Base-by-base conservation (phyloP, 139 green algal genomes). In the Edaphochlamys debaryana region DNA sequence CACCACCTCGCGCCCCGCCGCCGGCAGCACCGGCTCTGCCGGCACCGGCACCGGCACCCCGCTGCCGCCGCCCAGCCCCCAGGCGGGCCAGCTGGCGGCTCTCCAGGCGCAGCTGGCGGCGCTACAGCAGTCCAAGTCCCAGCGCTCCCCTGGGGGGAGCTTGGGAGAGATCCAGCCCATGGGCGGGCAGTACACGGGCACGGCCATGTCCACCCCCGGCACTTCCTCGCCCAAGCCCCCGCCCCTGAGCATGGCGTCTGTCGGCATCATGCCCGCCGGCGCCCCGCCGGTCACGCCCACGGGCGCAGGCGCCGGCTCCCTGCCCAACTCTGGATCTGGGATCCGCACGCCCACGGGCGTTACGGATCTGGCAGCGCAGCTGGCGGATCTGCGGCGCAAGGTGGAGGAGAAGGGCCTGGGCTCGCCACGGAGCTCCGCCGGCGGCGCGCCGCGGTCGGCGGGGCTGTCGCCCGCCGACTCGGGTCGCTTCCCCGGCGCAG, bases 61-160 rank as follows among this genome's bases (percentile, higher is more conserved):
- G n/a, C 60, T 11, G 30, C n/a, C 5, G 60, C 60, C 60, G 60
- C 60, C 54, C 56, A 66, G 56, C 3, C 56, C 27, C 3, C 15
- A 66, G 27, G 15, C 60, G 11, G 8, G 37, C 36, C 75, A 73
- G 75, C 42, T 71, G n/a, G 29, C 41, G 25, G 62, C 72, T 41
- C 75, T 73, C n/a, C 76, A 82, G 62, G 27, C 30, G n/a, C 30
- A 67, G 60, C 60, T 67, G 27, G 60, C 60, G 60, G 30, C 30
- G 60, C 60, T 67, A 8, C 60, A 67, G 60, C 54, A 30, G 54
- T 4, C 23, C 4, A 4, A 27, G 4, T 20, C 9, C 17, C 23
- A 8, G 54, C 22, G 54, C 54, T 30, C 22, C 23, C 54, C 22
- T 20, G 22, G 54, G 11, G 54, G 54, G 11, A 30, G 22, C 54